phyloP scores from a whole-genome alignment of 352 stramenopile genomes.

The Phytophthora idaei region DNA sequence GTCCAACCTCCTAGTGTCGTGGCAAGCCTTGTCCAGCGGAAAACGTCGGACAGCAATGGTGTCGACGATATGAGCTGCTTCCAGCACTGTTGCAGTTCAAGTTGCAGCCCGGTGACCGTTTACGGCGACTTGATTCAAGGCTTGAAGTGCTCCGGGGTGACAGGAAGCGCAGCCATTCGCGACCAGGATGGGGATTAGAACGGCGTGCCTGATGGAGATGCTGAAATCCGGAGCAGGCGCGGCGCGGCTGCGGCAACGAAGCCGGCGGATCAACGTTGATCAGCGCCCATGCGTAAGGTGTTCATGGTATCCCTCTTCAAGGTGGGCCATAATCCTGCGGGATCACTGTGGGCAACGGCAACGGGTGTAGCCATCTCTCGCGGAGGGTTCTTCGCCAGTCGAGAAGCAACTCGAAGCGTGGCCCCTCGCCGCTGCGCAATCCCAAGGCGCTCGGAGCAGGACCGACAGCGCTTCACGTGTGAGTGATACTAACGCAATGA shows the following conservation, averaged over 20 bases:
- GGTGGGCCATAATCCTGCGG: no score
- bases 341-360: no score
- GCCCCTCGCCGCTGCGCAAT: no score
- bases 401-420: no score
- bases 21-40: neutral
- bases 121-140: conserved; percentile 5
- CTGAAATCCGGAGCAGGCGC: neutral
- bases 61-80: neutral
- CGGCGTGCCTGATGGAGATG: neutral
- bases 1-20: conserved; percentile 5
- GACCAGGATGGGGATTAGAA: conserved; percentile 13
- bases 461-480: no score
- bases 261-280: neutral
- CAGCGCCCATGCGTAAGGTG: no score
- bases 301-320: no score
- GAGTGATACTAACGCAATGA: neutral
- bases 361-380: no score
- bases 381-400: no score
- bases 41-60: neutral
- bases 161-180: conserved; percentile 19
- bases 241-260: neutral
- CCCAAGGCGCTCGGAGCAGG: no score
- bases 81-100: conserved; percentile 1
- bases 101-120: conserved; percentile 1
- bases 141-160: neutral